These are phyloP conservation scores for Neofusicoccum umdonicola DNA, from an alignment of 2,329 filamentous ascomycete genomes.

Conservation along the genomic window DNA sequence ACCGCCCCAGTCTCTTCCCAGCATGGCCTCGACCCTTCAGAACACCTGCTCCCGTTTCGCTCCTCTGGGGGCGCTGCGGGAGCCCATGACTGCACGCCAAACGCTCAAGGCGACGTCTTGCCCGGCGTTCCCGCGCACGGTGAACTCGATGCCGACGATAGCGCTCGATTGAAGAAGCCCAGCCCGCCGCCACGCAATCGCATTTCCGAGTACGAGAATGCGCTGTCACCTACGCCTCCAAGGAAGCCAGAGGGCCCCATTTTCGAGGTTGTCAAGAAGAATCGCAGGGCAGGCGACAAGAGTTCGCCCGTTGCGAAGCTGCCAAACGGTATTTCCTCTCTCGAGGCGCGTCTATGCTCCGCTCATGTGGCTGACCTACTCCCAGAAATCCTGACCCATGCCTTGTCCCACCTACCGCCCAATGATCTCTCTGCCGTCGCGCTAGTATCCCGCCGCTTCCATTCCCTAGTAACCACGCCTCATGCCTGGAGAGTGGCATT, in stretches of 20 bases:
- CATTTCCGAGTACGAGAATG: slow-evolving; percentile 57
- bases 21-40: slow-evolving; percentile 56
- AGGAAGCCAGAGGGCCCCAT: slow-evolving; percentile 43
- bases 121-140: slow-evolving; percentile 23
- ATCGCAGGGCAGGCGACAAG: slow-evolving; percentile 43
- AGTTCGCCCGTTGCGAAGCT: slow-evolving; percentile 57
- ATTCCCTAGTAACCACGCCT: slow-evolving; percentile 80
- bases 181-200: slow-evolving; percentile 49
- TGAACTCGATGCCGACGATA: slow-evolving; percentile 21
- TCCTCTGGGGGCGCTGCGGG: slow-evolving; percentile 26
- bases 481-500: slow-evolving; percentile 95
- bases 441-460: slow-evolving; percentile 83
- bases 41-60: slow-evolving; percentile 45
- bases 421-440: slow-evolving; percentile 79
- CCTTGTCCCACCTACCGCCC: slow-evolving; percentile 85
- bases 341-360: background rate
- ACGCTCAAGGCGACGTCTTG: slow-evolving; percentile 18
- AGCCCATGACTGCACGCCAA: slow-evolving; percentile 16
- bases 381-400: slow-evolving; percentile 85
- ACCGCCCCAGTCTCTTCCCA: slow-evolving; percentile 45
- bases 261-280: slow-evolving; percentile 54
- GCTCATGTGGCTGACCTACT: slow-evolving; percentile 23
- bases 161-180: slow-evolving; percentile 35
- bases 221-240: slow-evolving; percentile 37
- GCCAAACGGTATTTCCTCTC: slow-evolving; percentile 69